Evolutionary conservation across 2,329 filamentous ascomycete genomes (phyloP), one percentile per base, ranked within the genome.

Genomic region (Alternaria sp.): DNA sequence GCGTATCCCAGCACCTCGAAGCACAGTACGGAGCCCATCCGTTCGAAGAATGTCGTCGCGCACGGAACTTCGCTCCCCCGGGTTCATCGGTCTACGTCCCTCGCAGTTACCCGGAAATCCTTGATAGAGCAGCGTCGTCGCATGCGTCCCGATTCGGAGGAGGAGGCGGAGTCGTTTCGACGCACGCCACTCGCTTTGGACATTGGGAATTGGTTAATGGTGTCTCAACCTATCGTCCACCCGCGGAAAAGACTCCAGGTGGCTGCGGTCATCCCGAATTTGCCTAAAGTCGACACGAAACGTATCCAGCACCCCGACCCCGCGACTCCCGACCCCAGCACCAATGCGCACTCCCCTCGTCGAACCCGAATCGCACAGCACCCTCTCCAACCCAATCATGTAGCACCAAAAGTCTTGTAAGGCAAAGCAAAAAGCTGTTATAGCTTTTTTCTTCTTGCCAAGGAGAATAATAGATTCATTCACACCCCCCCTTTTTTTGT

Each of bases 321-420:
- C 58, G 56, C 64, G 57, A 46, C 54, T 18, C 49, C 49, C 62
- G 41, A 57, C 55, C 61, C 43, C 55, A 43, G 28, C 45, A 49
- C 56, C 61, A 56, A 63, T 63, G 60, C 60, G 60, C 23, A 58
- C 41, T 5, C 45, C 55, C 55, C 55, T 56, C 51, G 44, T 58
- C 66, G 12, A 64, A 65, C 49, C 64, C 63, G 58, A 68, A 68
- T 63, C 67, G 69, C 68, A 65, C 66, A 71, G 71, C 71, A 73
- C 63, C 67, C 55, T 69, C 73, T 75, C 73, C 71, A 68, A 61
- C 70, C 65, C 65, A 66, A 62, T 75, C 73, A 74, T 75, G 73
- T 75, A 75, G 73, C 73, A 75, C 73, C 65, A 71, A 61, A 71
- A 73, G 70, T 73, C 70, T 75, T 75, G 73, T 75, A 75, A 69